phyloP scores from a whole-genome alignment of 345 rosid genomes.

The Geranium brycei region DNA sequence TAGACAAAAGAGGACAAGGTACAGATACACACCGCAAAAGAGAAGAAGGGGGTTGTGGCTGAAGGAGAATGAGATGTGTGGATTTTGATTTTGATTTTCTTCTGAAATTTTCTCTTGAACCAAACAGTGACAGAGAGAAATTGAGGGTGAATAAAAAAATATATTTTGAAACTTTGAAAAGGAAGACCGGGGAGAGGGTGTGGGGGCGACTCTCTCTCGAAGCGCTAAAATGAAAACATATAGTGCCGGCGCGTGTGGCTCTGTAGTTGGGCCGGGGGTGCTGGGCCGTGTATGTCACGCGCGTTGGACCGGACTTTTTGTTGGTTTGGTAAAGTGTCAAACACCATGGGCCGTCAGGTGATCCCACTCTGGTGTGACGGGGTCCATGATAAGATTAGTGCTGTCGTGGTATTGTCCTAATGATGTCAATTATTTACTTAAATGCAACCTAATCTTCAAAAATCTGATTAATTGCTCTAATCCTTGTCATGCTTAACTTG shows the following conservation, averaged over 20 bases:
- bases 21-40: neutral
- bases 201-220: neutral
- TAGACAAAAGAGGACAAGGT: too few relatives aligned
- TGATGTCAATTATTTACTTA: too few relatives aligned
- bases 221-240: too few relatives aligned
- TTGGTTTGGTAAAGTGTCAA: neutral
- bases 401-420: too few relatives aligned
- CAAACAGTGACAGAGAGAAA: neutral
- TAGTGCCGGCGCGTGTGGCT: too few relatives aligned
- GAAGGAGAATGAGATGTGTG: neutral
- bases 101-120: neutral
- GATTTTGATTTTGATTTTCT: neutral
- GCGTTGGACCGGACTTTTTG: neutral
- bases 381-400: too few relatives aligned
- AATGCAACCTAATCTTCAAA: too few relatives aligned
- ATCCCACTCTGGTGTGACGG: too few relatives aligned
- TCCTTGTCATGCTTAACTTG: too few relatives aligned
- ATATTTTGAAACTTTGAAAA: neutral
- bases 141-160: neutral
- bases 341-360: neutral
- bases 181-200: neutral
- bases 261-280: too few relatives aligned
- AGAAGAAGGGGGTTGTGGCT: neutral
- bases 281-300: neutral
- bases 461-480: too few relatives aligned